Evolutionary conservation across 2,329 filamentous ascomycete species (phyloP), one percentile per base, ranked within the genome.

Genomic region (Cadophora malorum): DNA sequence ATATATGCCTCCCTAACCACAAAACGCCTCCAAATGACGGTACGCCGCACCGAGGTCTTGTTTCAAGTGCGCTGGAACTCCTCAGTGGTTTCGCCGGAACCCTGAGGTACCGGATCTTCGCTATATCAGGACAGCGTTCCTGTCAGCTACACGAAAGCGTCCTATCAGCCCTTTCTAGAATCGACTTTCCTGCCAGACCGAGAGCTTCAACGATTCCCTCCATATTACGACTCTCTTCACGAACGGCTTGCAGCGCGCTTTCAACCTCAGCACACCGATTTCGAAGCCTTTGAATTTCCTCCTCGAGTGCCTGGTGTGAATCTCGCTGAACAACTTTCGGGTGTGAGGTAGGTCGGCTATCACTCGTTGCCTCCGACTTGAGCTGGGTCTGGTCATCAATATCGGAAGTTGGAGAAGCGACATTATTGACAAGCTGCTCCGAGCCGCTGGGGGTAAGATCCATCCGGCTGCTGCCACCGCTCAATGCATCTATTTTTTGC

Each of bases 141-240:
- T n/a, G 28, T 62, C 28, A 38, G n/a, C 47, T 53, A 63, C 61
- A 21, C 28, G 56, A 67, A 63, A 75, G 56, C 31, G 67, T 67
- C 56, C 63, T 38, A 59, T 69, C 69, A 14, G 73, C 71, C 65
- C 65, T 68, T 41, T 74, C 72, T 45, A 70, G 47, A 38, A 75
- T 74, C 7, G 67, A 65, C 56, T 68, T 73, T 21, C 73, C 60
- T 10, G 70, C 70, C 47, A 69, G 63, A 49, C 68, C 69, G 12
- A 76, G 64, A 12, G 69, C 67, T 61, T 74, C 69, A 19, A 75
- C 50, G 21, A 75, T 69, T 31, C 67, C 67, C 68, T 74, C 71
- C 70, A 76, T 76, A 38, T 69, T 73, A 12, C 69, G 70, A 59
- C 71, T 74, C 9, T 77, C 73, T n/a, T 75, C 70, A 56, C 68